Base-by-base conservation (phyloP, 1,284 basidiomycete species). In the Tilletia horrida region DNA sequence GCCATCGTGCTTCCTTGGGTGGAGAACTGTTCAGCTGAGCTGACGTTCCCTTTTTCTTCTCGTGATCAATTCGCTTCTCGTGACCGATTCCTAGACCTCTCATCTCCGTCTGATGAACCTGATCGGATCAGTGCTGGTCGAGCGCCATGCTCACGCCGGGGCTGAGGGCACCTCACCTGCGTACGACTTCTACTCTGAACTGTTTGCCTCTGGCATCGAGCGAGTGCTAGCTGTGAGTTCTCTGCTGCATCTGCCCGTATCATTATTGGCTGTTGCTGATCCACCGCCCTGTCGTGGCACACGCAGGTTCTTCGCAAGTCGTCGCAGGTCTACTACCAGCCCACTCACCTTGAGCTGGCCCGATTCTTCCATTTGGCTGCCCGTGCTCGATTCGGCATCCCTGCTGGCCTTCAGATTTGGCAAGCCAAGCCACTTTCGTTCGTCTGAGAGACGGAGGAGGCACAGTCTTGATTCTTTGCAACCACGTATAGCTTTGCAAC, bases 321-420 rank as follows among this genome's bases (percentile, higher is more conserved):
- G 7, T 75, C 72, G 18, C 74, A 76, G 59, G 66, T 67, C 14
- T 80, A 81, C 68, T 81, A 81, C 63, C 47, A 71, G 2, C 70
- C 67, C 35, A 66, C 72, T 42, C 80, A 81, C 59, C 68, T 80
- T n/a, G 78, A 80, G 50, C 66, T 81, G 11, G 73, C 79, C 0
- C 67, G 69, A 14, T 77, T 69, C 48, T 27, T 66, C 35, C 52
- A 69, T 21, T 47, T 62, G 25, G 67, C 69, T 27, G 44, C 66
- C 27, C 48, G 44, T 21, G 29, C 64, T 4, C 45, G 67, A 18
- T 70, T 55, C 62, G 45, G 50, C 6, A 40, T 70, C n/a, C 67
- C 67, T 3, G 43, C 45, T 16, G 62, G 57, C 42, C 18, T 70
- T 35, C 44, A 62, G 25, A 48, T 52, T n/a, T 68, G 69, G 69